A percentile compares a stretch with the other conserved stretches of the same genome.
Evolutionary conservation across 164 flowering plant species (phyloP).

Genomic region (Vitis labrusca): DNA sequence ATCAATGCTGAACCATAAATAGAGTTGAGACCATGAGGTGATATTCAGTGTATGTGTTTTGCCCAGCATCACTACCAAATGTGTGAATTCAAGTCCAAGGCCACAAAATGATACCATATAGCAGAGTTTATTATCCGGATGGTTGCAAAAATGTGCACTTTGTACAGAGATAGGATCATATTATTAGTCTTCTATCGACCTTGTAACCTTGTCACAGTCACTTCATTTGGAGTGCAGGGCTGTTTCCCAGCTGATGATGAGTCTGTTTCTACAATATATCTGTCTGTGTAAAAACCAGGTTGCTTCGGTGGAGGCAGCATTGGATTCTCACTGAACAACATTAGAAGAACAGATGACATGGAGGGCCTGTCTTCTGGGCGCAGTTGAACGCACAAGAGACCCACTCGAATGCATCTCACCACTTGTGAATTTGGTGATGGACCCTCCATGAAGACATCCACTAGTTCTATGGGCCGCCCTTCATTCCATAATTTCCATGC

Average conservation of each 20-base stretch:
- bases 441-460: constrained; percentile 4
- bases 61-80: too few relatives aligned
- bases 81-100: too few relatives aligned
- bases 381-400: constrained; percentile 27
- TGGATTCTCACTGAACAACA: constrained; percentile 15
- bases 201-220: constrained; percentile 6
- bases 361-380: constrained; percentile 23
- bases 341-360: constrained; percentile 22
- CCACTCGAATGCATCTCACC: constrained; percentile 22
- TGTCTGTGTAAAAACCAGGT: constrained; percentile 25
- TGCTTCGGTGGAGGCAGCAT: constrained; percentile 11
- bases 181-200: too few relatives aligned
- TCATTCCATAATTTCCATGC: constrained; percentile 35
- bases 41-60: too few relatives aligned
- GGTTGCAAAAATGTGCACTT: too few relatives aligned
- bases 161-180: too few relatives aligned
- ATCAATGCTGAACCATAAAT: too few relatives aligned
- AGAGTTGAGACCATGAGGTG: too few relatives aligned
- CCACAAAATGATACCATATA: too few relatives aligned
- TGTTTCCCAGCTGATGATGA: constrained; percentile 6
- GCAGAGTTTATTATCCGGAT: too few relatives aligned
- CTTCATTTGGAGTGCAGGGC: constrained; percentile 1
- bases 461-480: constrained; percentile 16
- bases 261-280: neutral
- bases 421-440: neutral